Conservation (phyloP, 148 eudicot genomes). For the Suaeda aralocaspica region DNA sequence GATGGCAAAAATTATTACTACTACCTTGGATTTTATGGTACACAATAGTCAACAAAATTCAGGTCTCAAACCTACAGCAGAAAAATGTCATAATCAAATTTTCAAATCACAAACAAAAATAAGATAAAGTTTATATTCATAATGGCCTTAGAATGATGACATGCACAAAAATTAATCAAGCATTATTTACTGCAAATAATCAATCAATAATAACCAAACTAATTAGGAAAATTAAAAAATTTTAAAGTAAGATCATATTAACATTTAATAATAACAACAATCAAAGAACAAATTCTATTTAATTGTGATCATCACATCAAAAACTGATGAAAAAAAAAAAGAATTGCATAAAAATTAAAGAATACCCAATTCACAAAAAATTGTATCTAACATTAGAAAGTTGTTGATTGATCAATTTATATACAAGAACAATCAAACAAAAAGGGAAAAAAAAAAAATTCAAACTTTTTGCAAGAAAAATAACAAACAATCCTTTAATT, state of each 20-base stretch:
- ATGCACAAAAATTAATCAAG: constrained; percentile 17
- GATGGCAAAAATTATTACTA: not conserved
- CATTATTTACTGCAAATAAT: not conserved
- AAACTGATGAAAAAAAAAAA: not conserved
- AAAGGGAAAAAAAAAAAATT: not conserved
- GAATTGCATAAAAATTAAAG: not conserved
- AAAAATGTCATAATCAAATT: constrained; percentile 21
- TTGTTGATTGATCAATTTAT: constrained; percentile 23
- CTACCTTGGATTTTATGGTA: constrained; percentile 40
- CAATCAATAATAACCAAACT: not conserved
- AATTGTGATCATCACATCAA: constrained; percentile 5
- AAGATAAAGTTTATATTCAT: constrained; percentile 1
- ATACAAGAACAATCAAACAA: constrained; percentile 8
- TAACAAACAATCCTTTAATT: not conserved
- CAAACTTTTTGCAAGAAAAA: constrained; percentile 6
- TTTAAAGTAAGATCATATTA: not conserved
- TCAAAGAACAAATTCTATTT: not conserved
- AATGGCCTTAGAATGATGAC: constrained; percentile 17
- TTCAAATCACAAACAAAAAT: not conserved
- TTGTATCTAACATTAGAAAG: constrained; percentile 1
- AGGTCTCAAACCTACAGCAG: constrained; percentile 40
- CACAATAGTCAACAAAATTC: constrained; percentile 22
- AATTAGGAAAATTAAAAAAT: not conserved
- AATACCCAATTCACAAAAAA: constrained; percentile 18
- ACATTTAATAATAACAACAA: not conserved